Evolutionary conservation across 352 stramenopile genomes (phyloP).

Genomic region (Phytophthora lateralis): DNA sequence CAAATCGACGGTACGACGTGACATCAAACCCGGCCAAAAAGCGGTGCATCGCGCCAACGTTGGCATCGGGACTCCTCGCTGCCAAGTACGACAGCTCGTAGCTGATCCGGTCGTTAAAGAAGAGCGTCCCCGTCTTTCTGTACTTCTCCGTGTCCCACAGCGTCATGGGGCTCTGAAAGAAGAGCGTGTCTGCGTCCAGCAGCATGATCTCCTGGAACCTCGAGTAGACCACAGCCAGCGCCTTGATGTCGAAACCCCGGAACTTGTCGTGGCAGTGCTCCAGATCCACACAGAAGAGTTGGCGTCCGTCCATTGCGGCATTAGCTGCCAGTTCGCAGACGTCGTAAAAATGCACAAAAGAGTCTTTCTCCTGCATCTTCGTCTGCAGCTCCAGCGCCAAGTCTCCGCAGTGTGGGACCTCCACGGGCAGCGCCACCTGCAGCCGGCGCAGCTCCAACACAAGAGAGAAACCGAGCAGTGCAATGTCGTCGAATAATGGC

Average conservation of each 20-base stretch:
- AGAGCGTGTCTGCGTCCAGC: conserved; percentile 56
- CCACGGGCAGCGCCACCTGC: conserved; percentile 51
- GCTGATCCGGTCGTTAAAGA: conserved; percentile 66
- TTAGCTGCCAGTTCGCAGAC: conserved; percentile 47
- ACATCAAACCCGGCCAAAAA: conserved; percentile 54
- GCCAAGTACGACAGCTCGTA: conserved; percentile 40
- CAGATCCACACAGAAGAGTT: conserved; percentile 51
- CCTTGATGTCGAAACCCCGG: conserved; percentile 61
- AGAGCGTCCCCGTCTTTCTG: conserved; percentile 49
- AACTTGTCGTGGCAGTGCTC: conserved; percentile 51
- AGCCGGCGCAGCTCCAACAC: conserved; percentile 56
- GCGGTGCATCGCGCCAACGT: conserved; percentile 33
- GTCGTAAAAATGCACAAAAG: conserved; percentile 49
- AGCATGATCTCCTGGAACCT: conserved; percentile 56
- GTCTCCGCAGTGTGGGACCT: conserved; percentile 68
- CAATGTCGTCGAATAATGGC: conserved; percentile 60
- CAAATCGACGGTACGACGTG: conserved; percentile 16
- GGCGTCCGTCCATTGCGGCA: conserved; percentile 6
- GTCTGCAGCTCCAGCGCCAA: conserved; percentile 36
- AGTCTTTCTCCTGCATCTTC: conserved; percentile 27
- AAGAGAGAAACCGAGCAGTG: conserved; percentile 57
- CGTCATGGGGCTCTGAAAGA: conserved; percentile 46
- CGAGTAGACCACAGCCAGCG: conserved; percentile 47
- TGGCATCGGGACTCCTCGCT: conserved; percentile 5
- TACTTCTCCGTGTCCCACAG: conserved; percentile 44